phyloP scores from a whole-genome alignment of 75 land plant genomes.

The Cupressus sempervirens region DNA sequence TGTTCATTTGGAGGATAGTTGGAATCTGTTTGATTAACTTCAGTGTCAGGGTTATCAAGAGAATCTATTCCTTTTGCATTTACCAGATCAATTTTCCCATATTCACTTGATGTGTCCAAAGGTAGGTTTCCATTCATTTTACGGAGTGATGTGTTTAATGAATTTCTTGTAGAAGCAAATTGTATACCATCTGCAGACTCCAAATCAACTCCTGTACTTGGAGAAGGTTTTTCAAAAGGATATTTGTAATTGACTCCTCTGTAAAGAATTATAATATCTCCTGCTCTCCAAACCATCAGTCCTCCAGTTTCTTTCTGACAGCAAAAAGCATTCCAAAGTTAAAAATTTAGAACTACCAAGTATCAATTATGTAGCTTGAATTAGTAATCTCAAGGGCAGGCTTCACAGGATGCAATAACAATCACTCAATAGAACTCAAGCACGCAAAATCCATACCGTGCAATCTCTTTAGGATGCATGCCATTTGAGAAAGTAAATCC shows the following conservation, averaged over 20 bases:
- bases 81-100: neutral
- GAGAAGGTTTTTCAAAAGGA: conserved; percentile 29
- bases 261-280: conserved; percentile 53
- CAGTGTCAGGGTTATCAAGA: neutral
- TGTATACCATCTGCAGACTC: neutral
- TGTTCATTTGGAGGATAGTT: conserved; percentile 47
- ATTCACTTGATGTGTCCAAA: neutral
- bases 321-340: neutral
- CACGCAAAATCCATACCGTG: neutral
- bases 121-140: neutral
- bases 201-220: neutral
- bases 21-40: conserved; percentile 25
- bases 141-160: neutral
- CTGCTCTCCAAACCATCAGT: conserved; percentile 73
- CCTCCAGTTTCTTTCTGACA: conserved; percentile 80
- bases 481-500: neutral
- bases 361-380: neutral
- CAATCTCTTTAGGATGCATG: neutral
- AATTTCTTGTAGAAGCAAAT: neutral
- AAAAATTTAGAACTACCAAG: neutral
- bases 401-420: neutral
- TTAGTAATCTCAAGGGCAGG: neutral
- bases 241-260: conserved; percentile 59
- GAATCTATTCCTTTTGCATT: neutral
- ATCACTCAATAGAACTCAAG: neutral